Evolutionary conservation across 108 stramenopile genomes (phyloP).

Genomic region (Pseudonitzschia delicatissima): DNA sequence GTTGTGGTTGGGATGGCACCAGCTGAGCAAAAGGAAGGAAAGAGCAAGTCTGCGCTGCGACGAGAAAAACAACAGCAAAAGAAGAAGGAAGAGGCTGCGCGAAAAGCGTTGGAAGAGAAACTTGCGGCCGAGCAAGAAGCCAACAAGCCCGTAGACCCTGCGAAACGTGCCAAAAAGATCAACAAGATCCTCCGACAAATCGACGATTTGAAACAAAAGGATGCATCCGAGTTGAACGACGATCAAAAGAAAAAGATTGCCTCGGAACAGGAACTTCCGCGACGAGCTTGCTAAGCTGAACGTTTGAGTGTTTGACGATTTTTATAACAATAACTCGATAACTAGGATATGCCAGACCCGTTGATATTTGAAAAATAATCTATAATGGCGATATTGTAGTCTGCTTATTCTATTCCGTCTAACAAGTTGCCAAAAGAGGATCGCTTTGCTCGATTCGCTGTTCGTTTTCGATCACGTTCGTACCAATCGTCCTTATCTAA

Average conservation of each 20-base stretch:
- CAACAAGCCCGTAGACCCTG: constrained; percentile 57
- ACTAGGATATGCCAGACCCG: background rate
- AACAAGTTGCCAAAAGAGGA: constrained; percentile 61
- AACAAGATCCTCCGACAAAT: constrained; percentile 84
- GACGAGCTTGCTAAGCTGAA: constrained; percentile 55
- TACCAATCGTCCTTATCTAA: constrained; percentile 94
- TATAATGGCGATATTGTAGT: too few relatives aligned
- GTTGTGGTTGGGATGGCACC: constrained; percentile 50
- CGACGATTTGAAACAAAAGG: constrained; percentile 78
- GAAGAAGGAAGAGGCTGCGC: constrained; percentile 55
- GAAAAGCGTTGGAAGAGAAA: constrained; percentile 41
- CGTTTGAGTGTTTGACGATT: constrained; percentile 4
- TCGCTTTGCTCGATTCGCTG: constrained; percentile 50
- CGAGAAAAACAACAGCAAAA: constrained; percentile 62
- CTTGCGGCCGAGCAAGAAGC: constrained; percentile 38
- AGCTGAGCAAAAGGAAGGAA: constrained; percentile 30
- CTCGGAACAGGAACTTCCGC: constrained; percentile 51
- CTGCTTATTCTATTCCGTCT: constrained; percentile 61
- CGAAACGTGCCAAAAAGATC: constrained; percentile 74
- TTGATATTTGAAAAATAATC: background rate
- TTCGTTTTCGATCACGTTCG: constrained; percentile 64
- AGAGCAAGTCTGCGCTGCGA: constrained; percentile 76
- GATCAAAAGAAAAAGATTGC: constrained; percentile 79
- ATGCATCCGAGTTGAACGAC: constrained; percentile 65
- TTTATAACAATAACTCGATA: background rate